Percentiles rank a stretch among this genome's conserved stretches.
Conservation (phyloP, 768 basidiomycete species). For the Pilatotrama ljubarskyi region DNA sequence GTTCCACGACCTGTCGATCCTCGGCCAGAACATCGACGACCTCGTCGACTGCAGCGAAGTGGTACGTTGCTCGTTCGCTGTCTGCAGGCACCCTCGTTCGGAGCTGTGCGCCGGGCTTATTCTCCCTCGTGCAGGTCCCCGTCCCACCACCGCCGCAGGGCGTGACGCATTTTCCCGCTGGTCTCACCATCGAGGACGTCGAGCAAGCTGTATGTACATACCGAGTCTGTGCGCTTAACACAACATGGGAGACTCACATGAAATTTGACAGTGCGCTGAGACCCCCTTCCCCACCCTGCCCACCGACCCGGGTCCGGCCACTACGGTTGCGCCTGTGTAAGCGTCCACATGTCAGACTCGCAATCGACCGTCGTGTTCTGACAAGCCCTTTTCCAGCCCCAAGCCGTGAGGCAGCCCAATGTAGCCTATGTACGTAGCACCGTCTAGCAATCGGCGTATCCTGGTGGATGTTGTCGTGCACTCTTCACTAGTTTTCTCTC, state of each 20-base stretch:
- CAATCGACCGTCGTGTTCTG: neutral
- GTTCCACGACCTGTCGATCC: neutral
- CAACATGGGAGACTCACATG: neutral
- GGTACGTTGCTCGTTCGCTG: constrained; percentile 3
- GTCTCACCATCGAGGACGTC: constrained; percentile 17
- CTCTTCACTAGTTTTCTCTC: neutral
- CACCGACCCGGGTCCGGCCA: constrained; percentile 31
- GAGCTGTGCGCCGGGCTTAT: no score
- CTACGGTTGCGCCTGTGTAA: constrained; percentile 34
- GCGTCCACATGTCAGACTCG: neutral
- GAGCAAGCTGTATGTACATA: constrained; percentile 22
- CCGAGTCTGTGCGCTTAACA: neutral
- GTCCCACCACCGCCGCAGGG: neutral
- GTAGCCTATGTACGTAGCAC: neutral
- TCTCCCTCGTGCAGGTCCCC: neutral
- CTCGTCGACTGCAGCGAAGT: constrained; percentile 6
- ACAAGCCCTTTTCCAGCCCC: neutral
- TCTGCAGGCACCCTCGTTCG: neutral
- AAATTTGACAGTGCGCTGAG: neutral
- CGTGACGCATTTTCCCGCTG: constrained; percentile 21
- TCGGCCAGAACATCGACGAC: constrained; percentile 2
- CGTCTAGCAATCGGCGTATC: neutral
- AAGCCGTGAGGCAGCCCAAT: neutral
- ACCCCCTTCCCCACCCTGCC: constrained; percentile 22
- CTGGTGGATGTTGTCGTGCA: neutral